Conservation (phyloP, 495 filamentous ascomycete species). For the Neurospora sp. region DNA sequence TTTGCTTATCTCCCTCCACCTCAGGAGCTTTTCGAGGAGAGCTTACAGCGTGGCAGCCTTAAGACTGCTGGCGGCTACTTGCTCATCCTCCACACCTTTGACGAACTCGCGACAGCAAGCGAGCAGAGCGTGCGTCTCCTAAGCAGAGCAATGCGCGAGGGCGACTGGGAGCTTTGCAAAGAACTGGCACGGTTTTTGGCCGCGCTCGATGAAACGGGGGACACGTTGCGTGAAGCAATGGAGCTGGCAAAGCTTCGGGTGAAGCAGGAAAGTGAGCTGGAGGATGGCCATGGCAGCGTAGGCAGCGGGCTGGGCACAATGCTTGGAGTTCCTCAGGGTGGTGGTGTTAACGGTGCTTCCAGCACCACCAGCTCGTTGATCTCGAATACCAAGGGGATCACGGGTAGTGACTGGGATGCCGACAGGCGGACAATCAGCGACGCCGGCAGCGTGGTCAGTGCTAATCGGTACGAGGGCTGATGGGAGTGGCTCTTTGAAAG, state of each 20-base stretch:
- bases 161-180: conserved; percentile 94
- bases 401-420: conserved; percentile 19
- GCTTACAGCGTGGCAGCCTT: conserved; percentile 68
- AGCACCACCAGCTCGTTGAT: conserved; percentile 5
- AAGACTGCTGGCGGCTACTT: conserved; percentile 96
- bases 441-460: conserved; percentile 17
- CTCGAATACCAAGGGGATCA: conserved; percentile 4
- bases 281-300: conserved; percentile 18
- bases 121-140: conserved; percentile 79
- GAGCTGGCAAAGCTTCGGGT: conserved; percentile 53
- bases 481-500: neutral
- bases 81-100: conserved; percentile 88
- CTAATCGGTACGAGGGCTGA: neutral
- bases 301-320: conserved; percentile 38
- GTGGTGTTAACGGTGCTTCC: conserved; percentile 20
- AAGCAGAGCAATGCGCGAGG: conserved; percentile 67
- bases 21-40: conserved; percentile 84
- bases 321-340: conserved; percentile 37
- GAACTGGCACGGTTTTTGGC: conserved; percentile 89
- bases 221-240: conserved; percentile 70
- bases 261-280: conserved; percentile 25
- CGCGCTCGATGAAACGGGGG: conserved; percentile 78
- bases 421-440: conserved; percentile 22
- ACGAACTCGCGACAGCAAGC: conserved; percentile 67
- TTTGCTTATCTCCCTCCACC: conserved; percentile 85